Conservation (phyloP, 306 rosid species). For the Amphicarpaea edgeworthii region DNA sequence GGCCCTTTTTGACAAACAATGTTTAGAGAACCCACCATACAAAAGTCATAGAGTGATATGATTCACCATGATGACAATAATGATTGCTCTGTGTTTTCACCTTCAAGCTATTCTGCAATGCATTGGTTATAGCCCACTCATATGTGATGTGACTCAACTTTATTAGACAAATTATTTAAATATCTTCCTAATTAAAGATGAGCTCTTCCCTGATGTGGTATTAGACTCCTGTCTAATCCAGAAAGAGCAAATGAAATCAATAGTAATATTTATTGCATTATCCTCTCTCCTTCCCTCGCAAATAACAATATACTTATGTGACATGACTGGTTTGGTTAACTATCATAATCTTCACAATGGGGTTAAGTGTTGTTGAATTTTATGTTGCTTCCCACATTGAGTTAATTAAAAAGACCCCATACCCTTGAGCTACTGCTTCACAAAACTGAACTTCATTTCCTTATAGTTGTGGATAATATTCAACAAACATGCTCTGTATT, state of each 20-base stretch:
- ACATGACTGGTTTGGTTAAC: constrained; percentile 38
- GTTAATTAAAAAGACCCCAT: constrained; percentile 1
- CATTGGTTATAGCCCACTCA: constrained; percentile 55
- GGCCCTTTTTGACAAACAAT: constrained; percentile 39
- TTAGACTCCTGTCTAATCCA: constrained; percentile 20
- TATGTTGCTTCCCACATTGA: constrained; percentile 1
- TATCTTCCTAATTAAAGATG: constrained; percentile 29
- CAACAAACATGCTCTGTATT: constrained; percentile 29
- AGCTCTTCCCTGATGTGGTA: background rate
- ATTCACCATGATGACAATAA: constrained; percentile 50
- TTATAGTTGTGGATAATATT: constrained; percentile 16
- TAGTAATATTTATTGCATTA: background rate
- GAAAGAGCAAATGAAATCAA: background rate
- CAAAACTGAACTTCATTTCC: constrained; percentile 18
- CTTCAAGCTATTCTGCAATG: constrained; percentile 49
- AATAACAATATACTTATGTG: constrained; percentile 8
- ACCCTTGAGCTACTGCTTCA: constrained; percentile 1
- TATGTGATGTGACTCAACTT: constrained; percentile 56
- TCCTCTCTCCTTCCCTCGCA: background rate
- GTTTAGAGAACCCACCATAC: constrained; percentile 33
- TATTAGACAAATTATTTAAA: constrained; percentile 40
- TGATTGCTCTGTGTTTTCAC: constrained; percentile 56
- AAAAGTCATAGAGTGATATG: constrained; percentile 54
- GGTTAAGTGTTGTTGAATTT: constrained; percentile 18
- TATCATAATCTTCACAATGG: constrained; percentile 23